phyloP scores from a whole-genome alignment of 495 filamentous ascomycete species.

The Daldinia caldariorum region DNA sequence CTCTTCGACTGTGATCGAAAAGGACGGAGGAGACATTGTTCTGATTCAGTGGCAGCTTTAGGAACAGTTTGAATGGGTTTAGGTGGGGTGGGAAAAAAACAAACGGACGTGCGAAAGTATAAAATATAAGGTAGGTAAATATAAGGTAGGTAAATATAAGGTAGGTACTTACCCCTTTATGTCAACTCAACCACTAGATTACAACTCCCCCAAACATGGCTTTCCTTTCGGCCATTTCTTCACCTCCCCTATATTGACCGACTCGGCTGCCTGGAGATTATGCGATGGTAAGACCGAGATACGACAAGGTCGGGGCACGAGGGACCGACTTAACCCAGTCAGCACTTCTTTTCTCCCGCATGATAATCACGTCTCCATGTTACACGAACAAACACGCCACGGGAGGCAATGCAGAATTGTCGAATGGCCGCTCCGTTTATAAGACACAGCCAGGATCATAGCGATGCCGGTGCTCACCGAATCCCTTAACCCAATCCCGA shows the following conservation, averaged over 20 bases:
- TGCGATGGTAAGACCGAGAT: background rate
- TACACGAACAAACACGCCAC: background rate
- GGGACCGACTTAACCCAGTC: background rate
- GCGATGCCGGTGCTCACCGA: background rate
- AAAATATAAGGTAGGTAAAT: too few relatives aligned
- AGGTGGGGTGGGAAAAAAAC: background rate
- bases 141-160: too few relatives aligned
- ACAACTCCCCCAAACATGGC: too few relatives aligned
- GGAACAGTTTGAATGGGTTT: background rate
- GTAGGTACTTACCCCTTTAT: background rate
- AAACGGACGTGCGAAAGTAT: background rate
- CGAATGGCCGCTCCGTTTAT: too few relatives aligned
- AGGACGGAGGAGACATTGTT: conserved; percentile 13
- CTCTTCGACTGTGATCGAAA: conserved; percentile 67
- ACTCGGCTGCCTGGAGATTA: background rate
- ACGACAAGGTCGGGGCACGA: background rate
- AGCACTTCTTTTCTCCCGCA: background rate
- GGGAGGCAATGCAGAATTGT: too few relatives aligned
- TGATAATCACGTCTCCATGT: background rate
- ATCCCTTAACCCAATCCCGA: background rate
- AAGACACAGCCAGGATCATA: background rate
- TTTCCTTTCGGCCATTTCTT: background rate
- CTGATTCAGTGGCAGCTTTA: background rate
- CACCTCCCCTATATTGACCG: background rate
- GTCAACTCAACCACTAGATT: background rate